Percentiles rank a stretch among this genome's conserved stretches.
phyloP scores from a whole-genome alignment of 306 rosid species.

The Mucuna pruriens region DNA sequence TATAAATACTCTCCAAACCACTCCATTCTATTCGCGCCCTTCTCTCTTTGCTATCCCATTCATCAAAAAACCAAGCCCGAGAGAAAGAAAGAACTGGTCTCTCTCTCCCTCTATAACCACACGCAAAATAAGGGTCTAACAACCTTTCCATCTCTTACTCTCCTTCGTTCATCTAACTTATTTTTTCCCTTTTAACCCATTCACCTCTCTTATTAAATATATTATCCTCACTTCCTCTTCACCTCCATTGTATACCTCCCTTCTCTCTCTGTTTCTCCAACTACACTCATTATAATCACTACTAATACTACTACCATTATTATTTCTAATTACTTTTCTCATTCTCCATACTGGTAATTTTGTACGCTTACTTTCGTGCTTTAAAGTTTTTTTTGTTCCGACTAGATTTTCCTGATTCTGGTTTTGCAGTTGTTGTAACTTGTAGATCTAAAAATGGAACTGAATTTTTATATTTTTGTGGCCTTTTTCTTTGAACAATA shows the following conservation, averaged over 20 bases:
- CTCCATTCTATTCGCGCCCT: conserved; percentile 31
- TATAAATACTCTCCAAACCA: conserved; percentile 28
- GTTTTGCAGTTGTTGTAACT: neutral
- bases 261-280: neutral
- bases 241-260: neutral
- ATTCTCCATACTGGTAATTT: conserved; percentile 38
- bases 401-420: neutral
- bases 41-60: neutral
- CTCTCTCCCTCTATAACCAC: conserved; percentile 27
- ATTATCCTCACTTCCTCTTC: neutral
- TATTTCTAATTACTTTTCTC: neutral
- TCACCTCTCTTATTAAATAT: conserved; percentile 10
- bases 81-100: conserved; percentile 45
- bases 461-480: neutral
- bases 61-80: neutral
- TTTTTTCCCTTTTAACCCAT: neutral
- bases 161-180: conserved; percentile 34
- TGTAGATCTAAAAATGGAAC: conserved; percentile 41
- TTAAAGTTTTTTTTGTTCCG: neutral
- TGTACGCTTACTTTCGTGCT: neutral
- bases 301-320: neutral
- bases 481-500: neutral
- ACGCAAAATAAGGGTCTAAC: conserved; percentile 39
- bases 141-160: conserved; percentile 34
- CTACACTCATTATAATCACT: neutral